Evolutionary conservation across 1,284 basidiomycete species (phyloP).

Genomic region (Naganishia cerealis): DNA sequence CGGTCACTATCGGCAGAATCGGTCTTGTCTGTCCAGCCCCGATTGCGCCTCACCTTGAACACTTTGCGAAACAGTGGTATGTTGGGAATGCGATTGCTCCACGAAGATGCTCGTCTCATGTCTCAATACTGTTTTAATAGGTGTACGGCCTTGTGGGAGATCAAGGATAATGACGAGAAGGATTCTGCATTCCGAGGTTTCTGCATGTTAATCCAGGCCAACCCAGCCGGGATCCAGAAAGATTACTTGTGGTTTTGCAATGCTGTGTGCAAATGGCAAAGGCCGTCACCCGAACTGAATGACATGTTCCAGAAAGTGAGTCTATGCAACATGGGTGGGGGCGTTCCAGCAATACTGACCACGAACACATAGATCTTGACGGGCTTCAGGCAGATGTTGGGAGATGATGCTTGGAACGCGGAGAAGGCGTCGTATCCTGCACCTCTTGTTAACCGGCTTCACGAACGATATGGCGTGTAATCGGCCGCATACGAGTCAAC

Average conservation of each 20-base stretch:
- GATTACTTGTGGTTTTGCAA: constrained; percentile 93
- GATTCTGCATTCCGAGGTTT: constrained; percentile 98
- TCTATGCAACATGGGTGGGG: neutral
- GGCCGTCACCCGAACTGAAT: constrained; percentile 82
- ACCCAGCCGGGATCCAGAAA: constrained; percentile 88
- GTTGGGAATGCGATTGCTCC: constrained; percentile 28
- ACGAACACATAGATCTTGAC: constrained; percentile 42
- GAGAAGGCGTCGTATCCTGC: constrained; percentile 47
- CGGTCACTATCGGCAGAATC: constrained; percentile 96
- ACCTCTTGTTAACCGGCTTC: constrained; percentile 48
- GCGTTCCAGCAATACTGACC: neutral
- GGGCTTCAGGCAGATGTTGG: constrained; percentile 51
- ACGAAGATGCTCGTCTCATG: neutral
- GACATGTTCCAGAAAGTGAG: constrained; percentile 73
- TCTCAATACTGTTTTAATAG: constrained; percentile 29
- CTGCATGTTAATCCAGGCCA: constrained; percentile 91
- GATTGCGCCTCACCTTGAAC: constrained; percentile 84
- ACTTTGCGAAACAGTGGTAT: constrained; percentile 87
- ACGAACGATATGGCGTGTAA: constrained; percentile 52
- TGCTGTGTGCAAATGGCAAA: constrained; percentile 89
- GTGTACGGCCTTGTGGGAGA: constrained; percentile 94
- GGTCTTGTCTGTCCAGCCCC: constrained; percentile 85
- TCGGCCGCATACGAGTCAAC: neutral
- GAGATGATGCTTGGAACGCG: constrained; percentile 46
- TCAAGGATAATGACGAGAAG: constrained; percentile 99